These are phyloP conservation scores for Zanthoxylum bungeanum DNA, from an alignment of 345 rosid species.

Conservation along the genomic window DNA sequence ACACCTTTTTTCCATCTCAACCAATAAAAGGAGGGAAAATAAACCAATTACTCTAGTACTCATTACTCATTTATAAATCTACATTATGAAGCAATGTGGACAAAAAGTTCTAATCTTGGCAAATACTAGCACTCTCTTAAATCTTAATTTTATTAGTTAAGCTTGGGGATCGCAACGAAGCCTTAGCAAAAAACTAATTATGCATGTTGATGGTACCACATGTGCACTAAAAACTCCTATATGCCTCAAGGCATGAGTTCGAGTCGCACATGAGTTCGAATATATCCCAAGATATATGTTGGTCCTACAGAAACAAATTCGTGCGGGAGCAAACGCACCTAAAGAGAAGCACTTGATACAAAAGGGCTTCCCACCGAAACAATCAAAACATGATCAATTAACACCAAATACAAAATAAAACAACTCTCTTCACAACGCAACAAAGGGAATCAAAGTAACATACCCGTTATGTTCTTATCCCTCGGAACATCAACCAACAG, in stretches of 20 bases:
- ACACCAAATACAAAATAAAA: background rate
- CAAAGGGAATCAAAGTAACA: background rate
- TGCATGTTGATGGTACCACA: no score
- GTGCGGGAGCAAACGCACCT: no score
- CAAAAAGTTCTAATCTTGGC: no score
- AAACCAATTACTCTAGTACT: background rate
- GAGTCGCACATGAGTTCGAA: no score
- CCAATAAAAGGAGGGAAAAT: background rate
- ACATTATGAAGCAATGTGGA: no score
- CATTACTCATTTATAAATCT: no score
- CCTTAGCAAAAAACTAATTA: background rate
- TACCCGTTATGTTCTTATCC: constrained; percentile 66
- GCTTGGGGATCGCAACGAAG: background rate
- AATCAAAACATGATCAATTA: background rate
- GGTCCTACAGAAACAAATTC: no score
- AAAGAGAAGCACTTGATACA: background rate
- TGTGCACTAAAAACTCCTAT: no score
- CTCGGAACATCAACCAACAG: constrained; percentile 59
- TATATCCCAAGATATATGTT: no score
- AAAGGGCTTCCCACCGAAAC: background rate
- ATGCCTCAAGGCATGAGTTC: no score
- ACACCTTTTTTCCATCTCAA: background rate
- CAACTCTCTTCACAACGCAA: background rate
- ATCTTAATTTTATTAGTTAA: background rate
- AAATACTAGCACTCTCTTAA: background rate